phyloP scores from a whole-genome alignment of 2,329 filamentous ascomycete genomes.

The Microascus cirrosus region DNA sequence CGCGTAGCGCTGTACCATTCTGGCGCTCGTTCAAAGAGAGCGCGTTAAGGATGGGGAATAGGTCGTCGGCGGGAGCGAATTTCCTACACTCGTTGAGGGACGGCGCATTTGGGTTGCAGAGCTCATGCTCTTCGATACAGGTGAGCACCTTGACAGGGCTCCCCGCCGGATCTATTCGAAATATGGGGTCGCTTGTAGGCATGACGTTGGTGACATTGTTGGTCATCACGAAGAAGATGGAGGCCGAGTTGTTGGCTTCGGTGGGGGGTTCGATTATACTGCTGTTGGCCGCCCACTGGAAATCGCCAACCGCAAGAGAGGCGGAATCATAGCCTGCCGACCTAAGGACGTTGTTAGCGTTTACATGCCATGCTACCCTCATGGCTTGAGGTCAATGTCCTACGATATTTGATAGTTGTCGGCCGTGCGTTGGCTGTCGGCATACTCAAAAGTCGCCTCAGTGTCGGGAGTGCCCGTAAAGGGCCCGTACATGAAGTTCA shows the following conservation, averaged over 20 bases:
- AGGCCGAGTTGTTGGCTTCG: constrained; percentile 4
- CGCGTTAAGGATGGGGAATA: not conserved
- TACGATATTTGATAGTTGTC: constrained; percentile 2
- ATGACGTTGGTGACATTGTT: constrained; percentile 2
- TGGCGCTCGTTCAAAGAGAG: constrained; percentile 1
- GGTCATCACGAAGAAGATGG: constrained; percentile 5
- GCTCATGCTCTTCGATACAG: constrained; percentile 4
- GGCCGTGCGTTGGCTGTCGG: not conserved
- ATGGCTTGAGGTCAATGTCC: not conserved
- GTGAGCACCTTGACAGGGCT: constrained; percentile 2
- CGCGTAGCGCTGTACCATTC: constrained; percentile 1
- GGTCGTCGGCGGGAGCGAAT: constrained; percentile 2
- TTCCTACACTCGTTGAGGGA: not conserved
- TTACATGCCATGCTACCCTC: not conserved
- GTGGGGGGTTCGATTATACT: not conserved
- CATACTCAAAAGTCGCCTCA: constrained; percentile 2
- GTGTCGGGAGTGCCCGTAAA: not conserved
- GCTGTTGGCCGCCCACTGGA: not conserved
- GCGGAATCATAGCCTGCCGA: constrained; percentile 3
- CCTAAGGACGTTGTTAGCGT: not conserved
- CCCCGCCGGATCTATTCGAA: not conserved
- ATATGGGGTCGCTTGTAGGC: constrained; percentile 1
- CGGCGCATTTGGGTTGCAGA: constrained; percentile 3
- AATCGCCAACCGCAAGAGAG: not conserved
- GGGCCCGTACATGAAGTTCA: constrained; percentile 4